Evolutionary conservation across 805 yeast genomes (phyloP), one percentile per base, ranked within the genome.

Genomic region (Myxozyma vanderwaltii): DNA sequence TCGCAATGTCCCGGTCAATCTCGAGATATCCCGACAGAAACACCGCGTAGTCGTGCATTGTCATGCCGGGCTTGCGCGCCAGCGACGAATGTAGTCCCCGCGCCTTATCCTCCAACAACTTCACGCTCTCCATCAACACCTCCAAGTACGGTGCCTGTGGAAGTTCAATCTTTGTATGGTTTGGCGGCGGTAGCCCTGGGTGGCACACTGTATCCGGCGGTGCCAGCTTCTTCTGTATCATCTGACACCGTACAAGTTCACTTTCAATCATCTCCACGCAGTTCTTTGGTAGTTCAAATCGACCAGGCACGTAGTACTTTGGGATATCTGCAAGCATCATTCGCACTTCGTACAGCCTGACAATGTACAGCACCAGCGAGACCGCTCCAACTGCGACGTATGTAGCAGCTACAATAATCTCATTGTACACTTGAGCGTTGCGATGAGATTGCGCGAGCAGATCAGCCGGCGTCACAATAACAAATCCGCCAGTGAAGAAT

Each of bases 401-500:
- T 5, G 87, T 89, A 46, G 84, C 81, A 6, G 88, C 83, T 21
- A 91, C 89, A 59, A 91, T 89, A 63, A 91, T 86, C 2, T 92
- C 82, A 70, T 91, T 89, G 70, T 89, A 76, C 0, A 89, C 94
- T 66, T 88, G 82, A 60, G 82, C 81, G 12, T 83, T 76, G 0
- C 86, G 78, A 65, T 82, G 81, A 4, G 85, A 81, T 68, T 81
- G 85, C 0, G 79, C 78, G 60, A 91, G 83, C 31, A 90, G 83
- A 72, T 92, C 97, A 15, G 90, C 81, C 0, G 96, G 96, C 0
- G 92, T 76, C 7, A 87, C 88, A 1, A 88, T 76, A 27, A 85
- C 76, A 56, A 91, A 81, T 0, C 85, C 89, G 21, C 87, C 57
- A 24, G 72, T 66, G 39, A 73, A 51, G 35, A 70, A 51, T 15